A percentile compares a stretch with the other conserved stretches of the same genome.
Evolutionary conservation across 371 early-diverging fungal species (phyloP).

Genomic region (Massospora cicadina): DNA sequence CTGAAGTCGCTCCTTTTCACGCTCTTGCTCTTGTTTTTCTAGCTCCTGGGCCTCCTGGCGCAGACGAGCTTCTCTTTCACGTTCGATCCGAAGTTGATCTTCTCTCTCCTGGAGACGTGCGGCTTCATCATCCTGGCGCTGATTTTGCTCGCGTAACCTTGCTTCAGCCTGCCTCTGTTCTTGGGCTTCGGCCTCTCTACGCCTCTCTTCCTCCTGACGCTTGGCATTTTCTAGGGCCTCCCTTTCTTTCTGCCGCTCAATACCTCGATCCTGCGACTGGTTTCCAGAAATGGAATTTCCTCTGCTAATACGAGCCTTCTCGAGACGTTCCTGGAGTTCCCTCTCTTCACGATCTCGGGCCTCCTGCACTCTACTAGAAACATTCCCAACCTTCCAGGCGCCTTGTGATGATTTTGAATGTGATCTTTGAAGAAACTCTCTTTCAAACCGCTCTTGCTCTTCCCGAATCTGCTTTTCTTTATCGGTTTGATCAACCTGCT

Average conservation of each 20-base stretch:
- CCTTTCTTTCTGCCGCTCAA: slow-evolving; percentile 4
- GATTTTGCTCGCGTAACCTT: slow-evolving; percentile 11
- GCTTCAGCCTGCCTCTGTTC: slow-evolving; percentile 7
- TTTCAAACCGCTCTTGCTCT: background rate
- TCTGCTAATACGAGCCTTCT: slow-evolving; percentile 8
- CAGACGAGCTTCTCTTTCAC: slow-evolving; percentile 13
- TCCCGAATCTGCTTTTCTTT: slow-evolving; percentile 4
- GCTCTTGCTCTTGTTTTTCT: slow-evolving; percentile 12
- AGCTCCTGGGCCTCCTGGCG: slow-evolving; percentile 15
- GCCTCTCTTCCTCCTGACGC: slow-evolving; percentile 15
- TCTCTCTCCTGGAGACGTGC: slow-evolving; percentile 19
- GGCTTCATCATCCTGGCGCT: slow-evolving; percentile 15
- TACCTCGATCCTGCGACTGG: slow-evolving; percentile 9
- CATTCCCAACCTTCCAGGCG: background rate
- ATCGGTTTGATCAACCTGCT: background rate
- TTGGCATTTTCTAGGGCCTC: slow-evolving; percentile 14
- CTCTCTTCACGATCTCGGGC: background rate
- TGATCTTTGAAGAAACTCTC: background rate
- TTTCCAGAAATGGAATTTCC: background rate
- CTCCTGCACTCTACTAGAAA: background rate
- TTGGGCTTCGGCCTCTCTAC: background rate
- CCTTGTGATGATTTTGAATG: background rate
- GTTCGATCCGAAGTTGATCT: slow-evolving; percentile 14
- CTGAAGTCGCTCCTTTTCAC: slow-evolving; percentile 15
- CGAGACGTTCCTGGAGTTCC: slow-evolving; percentile 5